Evolutionary conservation across 2,329 filamentous ascomycete species (phyloP).

Genomic region (Akanthomyces muscarius): DNA sequence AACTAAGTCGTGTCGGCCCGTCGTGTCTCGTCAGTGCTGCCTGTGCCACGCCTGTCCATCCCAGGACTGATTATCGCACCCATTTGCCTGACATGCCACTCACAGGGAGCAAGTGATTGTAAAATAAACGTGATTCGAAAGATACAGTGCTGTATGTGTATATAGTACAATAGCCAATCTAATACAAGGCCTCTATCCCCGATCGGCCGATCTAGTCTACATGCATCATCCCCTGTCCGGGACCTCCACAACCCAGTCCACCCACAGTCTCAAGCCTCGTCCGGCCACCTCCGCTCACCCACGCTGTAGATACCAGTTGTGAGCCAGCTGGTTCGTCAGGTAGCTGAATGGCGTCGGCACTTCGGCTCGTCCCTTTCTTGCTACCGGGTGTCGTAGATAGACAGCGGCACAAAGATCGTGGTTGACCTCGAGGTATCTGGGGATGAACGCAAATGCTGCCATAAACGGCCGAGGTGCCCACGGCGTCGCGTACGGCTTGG

Average conservation of each 20-base stretch:
- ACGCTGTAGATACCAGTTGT: conserved; percentile 89
- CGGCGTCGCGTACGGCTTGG: conserved; percentile 84
- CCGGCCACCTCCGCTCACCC: conserved; percentile 46
- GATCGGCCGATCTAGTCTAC: conserved; percentile 12
- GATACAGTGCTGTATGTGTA: conserved; percentile 11
- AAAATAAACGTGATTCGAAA: neutral
- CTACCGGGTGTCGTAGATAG: conserved; percentile 91
- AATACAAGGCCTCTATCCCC: conserved; percentile 2
- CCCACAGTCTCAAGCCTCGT: neutral
- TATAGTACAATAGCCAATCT: conserved; percentile 14
- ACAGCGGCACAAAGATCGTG: conserved; percentile 95
- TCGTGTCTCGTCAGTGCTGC: too few relatives aligned
- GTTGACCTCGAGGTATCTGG: conserved; percentile 94
- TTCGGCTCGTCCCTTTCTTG: conserved; percentile 72
- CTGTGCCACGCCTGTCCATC: too few relatives aligned
- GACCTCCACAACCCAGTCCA: neutral
- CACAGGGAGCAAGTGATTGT: neutral
- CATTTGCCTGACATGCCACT: neutral
- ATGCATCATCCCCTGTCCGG: conserved; percentile 5
- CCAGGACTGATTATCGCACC: too few relatives aligned
- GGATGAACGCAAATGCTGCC: conserved; percentile 90
- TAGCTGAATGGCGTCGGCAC: conserved; percentile 77
- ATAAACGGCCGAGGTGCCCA: conserved; percentile 87
- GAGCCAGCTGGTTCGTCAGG: conserved; percentile 72
- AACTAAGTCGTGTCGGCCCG: too few relatives aligned